Evolutionary conservation across 352 stramenopile genomes (phyloP).

Genomic region (Globisporangium uncinulatum): DNA sequence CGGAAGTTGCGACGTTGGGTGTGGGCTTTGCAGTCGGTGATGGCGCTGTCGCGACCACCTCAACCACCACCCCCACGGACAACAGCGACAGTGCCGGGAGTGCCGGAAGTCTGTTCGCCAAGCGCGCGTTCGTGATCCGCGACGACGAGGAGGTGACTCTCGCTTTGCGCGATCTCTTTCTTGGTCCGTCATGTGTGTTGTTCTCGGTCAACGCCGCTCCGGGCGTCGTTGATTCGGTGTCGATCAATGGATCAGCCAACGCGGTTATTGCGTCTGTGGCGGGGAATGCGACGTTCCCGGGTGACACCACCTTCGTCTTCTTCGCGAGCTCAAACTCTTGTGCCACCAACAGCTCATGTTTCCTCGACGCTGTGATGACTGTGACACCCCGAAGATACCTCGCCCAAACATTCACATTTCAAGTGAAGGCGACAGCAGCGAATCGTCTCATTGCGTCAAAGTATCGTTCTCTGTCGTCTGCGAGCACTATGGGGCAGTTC

Average conservation of each 20-base stretch:
- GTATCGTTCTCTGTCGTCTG: conserved; percentile 21
- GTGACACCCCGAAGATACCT: conserved; percentile 28
- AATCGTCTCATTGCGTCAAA: conserved; percentile 11
- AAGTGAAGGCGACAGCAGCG: conserved; percentile 21
- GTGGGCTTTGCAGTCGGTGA: conserved; percentile 3
- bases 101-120: neutral
- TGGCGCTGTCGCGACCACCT: neutral
- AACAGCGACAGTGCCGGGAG: neutral
- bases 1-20: conserved; percentile 13
- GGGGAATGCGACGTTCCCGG: no score
- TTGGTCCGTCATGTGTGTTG: no score
- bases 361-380: conserved; percentile 21
- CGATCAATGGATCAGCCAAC: no score
- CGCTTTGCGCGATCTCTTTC: no score
- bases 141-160: conserved; percentile 35
- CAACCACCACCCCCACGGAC: neutral
- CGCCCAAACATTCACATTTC: conserved; percentile 35
- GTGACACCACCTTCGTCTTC: neutral
- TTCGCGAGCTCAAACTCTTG: conserved; percentile 12
- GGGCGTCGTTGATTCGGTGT: no score
- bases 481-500: conserved; percentile 21
- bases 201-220: no score
- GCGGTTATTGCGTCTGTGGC: no score
- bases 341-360: conserved; percentile 3
- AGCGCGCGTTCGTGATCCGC: conserved; percentile 22